A percentile compares a stretch with the other conserved stretches of the same genome.
Conservation (phyloP, 2,329 filamentous ascomycete species). For the Ceratocystis smalleyi region DNA sequence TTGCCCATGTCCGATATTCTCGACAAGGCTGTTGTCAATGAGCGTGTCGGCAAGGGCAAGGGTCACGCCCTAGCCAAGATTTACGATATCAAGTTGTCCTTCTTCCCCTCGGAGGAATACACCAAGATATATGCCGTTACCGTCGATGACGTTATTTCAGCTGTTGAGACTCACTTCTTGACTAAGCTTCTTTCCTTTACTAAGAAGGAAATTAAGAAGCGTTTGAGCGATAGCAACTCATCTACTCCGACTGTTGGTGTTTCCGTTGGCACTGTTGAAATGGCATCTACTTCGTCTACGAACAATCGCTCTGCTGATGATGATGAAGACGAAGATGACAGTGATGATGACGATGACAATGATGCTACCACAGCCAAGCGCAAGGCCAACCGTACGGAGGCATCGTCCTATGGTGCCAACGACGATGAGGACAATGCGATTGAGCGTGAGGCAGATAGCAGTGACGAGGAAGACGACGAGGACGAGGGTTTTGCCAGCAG, state of each 20-base stretch:
- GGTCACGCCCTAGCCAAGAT: slow-evolving; percentile 60
- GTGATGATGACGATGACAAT: slow-evolving; percentile 61
- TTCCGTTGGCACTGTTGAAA: slow-evolving; percentile 38
- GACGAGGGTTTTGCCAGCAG: slow-evolving; percentile 35
- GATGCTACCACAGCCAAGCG: slow-evolving; percentile 63
- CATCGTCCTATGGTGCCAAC: slow-evolving; percentile 77
- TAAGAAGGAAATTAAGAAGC: slow-evolving; percentile 70
- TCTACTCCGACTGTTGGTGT: slow-evolving; percentile 60
- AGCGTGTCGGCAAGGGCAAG: slow-evolving; percentile 58
- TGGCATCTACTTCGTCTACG: slow-evolving; percentile 28
- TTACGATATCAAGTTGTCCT: slow-evolving; percentile 65
- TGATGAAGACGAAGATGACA: slow-evolving; percentile 50
- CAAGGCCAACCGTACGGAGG: slow-evolving; percentile 61
- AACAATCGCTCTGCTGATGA: slow-evolving; percentile 37
- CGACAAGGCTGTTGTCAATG: slow-evolving; percentile 64
- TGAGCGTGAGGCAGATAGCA: slow-evolving; percentile 42
- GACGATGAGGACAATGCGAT: slow-evolving; percentile 80
- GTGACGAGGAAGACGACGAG: slow-evolving; percentile 39
- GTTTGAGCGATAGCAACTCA: slow-evolving; percentile 46
- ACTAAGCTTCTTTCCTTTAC: slow-evolving; percentile 54
- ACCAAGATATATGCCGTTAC: slow-evolving; percentile 70
- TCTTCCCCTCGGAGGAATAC: slow-evolving; percentile 79
- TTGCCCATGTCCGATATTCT: slow-evolving; percentile 72
- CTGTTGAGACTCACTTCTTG: slow-evolving; percentile 69
- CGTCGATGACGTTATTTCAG: slow-evolving; percentile 57